Conservation (phyloP, 805 yeast species). For the Zygosaccharomyces lentus region DNA sequence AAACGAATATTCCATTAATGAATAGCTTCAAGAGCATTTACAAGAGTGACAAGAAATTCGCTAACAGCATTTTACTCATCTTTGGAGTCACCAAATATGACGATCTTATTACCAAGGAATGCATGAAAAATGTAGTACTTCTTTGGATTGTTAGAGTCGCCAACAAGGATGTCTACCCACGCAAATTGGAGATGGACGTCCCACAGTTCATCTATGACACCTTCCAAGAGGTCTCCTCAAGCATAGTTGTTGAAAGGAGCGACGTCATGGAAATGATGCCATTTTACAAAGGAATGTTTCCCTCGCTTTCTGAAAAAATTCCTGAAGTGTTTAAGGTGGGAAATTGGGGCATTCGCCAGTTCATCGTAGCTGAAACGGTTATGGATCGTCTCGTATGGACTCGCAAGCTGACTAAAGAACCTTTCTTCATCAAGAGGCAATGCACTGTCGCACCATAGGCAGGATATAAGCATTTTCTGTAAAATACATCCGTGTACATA, state of each 20-base stretch:
- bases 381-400: constrained; percentile 49
- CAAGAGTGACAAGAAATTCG: constrained; percentile 50
- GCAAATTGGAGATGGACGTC: constrained; percentile 29
- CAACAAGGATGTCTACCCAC: constrained; percentile 39
- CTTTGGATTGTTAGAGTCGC: constrained; percentile 60
- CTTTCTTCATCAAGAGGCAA: constrained; percentile 32
- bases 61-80: constrained; percentile 49
- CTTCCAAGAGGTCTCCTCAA: constrained; percentile 38
- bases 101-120: constrained; percentile 44
- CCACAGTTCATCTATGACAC: constrained; percentile 49
- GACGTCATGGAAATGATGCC: constrained; percentile 54
- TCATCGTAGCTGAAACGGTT: constrained; percentile 47
- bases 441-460: constrained; percentile 1
- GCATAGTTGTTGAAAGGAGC: constrained; percentile 42
- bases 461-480: background rate
- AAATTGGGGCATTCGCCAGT: constrained; percentile 41
- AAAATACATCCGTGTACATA: constrained; percentile 5
- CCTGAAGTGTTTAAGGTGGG: constrained; percentile 55
- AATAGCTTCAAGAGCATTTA: constrained; percentile 55
- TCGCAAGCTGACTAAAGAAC: constrained; percentile 36
- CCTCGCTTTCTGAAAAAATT: constrained; percentile 44
- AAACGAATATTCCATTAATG: constrained; percentile 37
- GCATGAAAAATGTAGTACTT: constrained; percentile 55
- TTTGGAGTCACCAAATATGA: constrained; percentile 56
- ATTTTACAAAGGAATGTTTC: constrained; percentile 51